Evolutionary conservation across 2,329 filamentous ascomycete genomes (phyloP).

Genomic region (Monosporascus sp.): DNA sequence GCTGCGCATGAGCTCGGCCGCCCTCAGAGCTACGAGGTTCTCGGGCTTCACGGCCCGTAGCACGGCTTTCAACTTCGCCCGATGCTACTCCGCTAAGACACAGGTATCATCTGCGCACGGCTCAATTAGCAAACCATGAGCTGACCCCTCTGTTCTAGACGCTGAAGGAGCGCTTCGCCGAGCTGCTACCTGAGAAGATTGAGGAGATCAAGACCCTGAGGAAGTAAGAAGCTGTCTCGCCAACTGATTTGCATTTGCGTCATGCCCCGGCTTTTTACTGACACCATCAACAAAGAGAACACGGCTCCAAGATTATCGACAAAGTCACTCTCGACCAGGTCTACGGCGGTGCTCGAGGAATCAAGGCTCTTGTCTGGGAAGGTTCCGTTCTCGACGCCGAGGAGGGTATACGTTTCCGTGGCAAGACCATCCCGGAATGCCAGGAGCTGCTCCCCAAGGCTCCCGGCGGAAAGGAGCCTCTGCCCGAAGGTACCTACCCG

Average conservation of each 20-base stretch:
- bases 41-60: constrained; percentile 63
- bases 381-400: constrained; percentile 96
- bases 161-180: constrained; percentile 97
- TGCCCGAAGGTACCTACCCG: constrained; percentile 69
- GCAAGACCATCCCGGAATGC: constrained; percentile 98
- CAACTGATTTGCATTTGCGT: constrained; percentile 2
- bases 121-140: constrained; percentile 7
- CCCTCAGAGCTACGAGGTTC: constrained; percentile 70
- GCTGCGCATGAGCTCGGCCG: constrained; percentile 73
- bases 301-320: constrained; percentile 91
- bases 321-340: constrained; percentile 99
- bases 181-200: constrained; percentile 90
- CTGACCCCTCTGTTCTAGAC: constrained; percentile 52
- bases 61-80: constrained; percentile 73
- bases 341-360: constrained; percentile 97
- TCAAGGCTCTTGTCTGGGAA: constrained; percentile 99
- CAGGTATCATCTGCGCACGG: constrained; percentile 54
- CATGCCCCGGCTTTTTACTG: not conserved
- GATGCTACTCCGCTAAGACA: constrained; percentile 91
- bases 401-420: constrained; percentile 99
- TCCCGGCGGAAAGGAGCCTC: constrained; percentile 90
- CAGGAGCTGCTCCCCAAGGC: constrained; percentile 96
- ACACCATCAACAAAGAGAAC: constrained; percentile 55
- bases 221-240: constrained; percentile 60
- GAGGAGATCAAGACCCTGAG: constrained; percentile 98